A percentile compares a stretch with the other conserved stretches of the same genome.
Conservation (phyloP, 1,139 yeast genomes). For the Hanseniaspora uvarum region DNA sequence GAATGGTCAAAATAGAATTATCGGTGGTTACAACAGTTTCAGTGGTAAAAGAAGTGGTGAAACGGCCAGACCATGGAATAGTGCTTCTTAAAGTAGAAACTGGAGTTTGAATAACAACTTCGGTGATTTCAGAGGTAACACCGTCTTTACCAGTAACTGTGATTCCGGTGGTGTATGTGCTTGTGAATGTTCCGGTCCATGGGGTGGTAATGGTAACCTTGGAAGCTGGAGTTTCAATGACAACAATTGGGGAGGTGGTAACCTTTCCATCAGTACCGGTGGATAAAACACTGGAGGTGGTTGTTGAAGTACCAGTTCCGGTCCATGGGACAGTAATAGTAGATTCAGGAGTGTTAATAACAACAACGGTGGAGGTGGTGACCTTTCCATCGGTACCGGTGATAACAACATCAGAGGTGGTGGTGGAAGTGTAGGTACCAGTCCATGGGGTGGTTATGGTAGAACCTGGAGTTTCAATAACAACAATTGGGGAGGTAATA, state of each 20-base stretch:
- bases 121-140: too few relatives aligned
- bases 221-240: not conserved
- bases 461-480: not conserved
- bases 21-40: not conserved
- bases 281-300: not conserved
- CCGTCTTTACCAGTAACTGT: too few relatives aligned
- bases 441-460: not conserved
- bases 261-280: not conserved
- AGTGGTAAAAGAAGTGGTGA: not conserved
- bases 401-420: not conserved
- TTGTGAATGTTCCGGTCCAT: not conserved
- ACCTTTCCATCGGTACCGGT: not conserved
- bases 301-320: not conserved
- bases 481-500: not conserved
- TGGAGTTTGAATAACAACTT: not conserved
- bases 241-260: not conserved
- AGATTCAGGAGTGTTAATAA: not conserved
- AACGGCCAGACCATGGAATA: not conserved
- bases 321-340: not conserved
- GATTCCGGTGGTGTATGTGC: not conserved
- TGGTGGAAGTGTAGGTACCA: not conserved
- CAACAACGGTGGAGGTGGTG: not conserved
- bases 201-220: not conserved
- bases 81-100: not conserved
- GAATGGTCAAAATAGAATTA: not conserved